phyloP scores from a whole-genome alignment of 2,329 filamentous ascomycete genomes.

The Emydomyces testavorans region DNA sequence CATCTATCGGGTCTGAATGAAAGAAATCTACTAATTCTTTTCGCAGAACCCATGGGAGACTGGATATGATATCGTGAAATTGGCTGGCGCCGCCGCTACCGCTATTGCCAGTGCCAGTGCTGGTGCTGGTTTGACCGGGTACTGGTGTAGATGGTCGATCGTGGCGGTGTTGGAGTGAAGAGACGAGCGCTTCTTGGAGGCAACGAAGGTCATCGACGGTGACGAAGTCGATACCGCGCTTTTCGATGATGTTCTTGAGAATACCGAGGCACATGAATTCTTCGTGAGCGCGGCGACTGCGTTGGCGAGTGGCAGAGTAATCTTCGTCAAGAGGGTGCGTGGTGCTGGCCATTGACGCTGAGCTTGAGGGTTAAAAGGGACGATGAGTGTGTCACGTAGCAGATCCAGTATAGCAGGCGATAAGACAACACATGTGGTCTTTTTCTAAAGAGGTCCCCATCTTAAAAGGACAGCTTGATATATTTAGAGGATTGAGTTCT shows the following conservation, averaged over 20 bases:
- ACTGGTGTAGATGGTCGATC: background rate
- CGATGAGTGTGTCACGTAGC: too few species aligned
- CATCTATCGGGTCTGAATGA: background rate
- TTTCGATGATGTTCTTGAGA: conserved; percentile 9
- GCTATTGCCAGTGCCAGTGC: background rate
- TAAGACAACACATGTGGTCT: too few species aligned
- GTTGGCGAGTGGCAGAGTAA: background rate
- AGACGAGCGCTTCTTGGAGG: conserved; percentile 2
- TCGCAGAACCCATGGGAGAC: background rate
- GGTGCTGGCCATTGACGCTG: background rate
- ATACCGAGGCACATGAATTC: conserved; percentile 9
- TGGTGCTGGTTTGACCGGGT: background rate
- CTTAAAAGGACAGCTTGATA: too few species aligned
- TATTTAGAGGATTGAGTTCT: too few species aligned
- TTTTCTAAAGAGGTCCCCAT: too few species aligned
- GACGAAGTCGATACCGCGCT: background rate
- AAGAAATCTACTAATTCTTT: conserved; percentile 3
- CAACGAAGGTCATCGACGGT: conserved; percentile 1
- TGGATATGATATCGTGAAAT: background rate
- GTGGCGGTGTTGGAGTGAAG: conserved; percentile 1
- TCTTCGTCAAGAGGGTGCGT: background rate
- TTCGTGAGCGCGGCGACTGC: conserved; percentile 1
- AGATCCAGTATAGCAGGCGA: too few species aligned
- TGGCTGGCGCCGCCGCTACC: background rate
- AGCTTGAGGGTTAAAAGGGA: too few species aligned